Conservation (phyloP, 1,284 basidiomycete species). For the Leccinum subrobustum region DNA sequence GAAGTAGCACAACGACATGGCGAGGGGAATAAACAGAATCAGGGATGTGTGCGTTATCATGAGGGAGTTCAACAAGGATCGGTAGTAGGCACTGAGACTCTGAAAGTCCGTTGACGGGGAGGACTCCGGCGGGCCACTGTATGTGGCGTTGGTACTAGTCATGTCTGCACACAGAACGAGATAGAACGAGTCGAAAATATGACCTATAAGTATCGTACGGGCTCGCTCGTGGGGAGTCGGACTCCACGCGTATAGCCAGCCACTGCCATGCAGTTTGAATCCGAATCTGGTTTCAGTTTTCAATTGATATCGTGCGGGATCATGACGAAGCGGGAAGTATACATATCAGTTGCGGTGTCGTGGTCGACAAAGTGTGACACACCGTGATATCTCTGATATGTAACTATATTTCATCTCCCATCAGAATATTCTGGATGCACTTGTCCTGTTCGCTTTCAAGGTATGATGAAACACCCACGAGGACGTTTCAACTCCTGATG, state of each 20-base stretch:
- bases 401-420: background rate
- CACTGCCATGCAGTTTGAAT: background rate
- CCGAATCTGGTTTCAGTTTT: background rate
- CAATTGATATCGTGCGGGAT: background rate
- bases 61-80: conserved; percentile 11
- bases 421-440: background rate
- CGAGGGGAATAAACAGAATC: conserved; percentile 24
- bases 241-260: background rate
- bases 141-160: conserved; percentile 1
- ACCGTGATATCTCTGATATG: background rate
- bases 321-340: background rate
- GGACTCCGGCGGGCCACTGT: conserved; percentile 3
- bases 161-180: background rate
- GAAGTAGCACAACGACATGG: conserved; percentile 24
- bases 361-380: background rate
- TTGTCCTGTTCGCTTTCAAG: background rate
- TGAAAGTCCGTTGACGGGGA: background rate
- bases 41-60: conserved; percentile 24
- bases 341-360: background rate
- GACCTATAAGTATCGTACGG: background rate
- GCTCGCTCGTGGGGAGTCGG: background rate
- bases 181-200: background rate
- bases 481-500: background rate
- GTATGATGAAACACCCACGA: background rate
- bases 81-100: background rate